Base-by-base conservation (phyloP, 2,329 filamentous ascomycete genomes). In the Aphanoascus verrucosus region DNA sequence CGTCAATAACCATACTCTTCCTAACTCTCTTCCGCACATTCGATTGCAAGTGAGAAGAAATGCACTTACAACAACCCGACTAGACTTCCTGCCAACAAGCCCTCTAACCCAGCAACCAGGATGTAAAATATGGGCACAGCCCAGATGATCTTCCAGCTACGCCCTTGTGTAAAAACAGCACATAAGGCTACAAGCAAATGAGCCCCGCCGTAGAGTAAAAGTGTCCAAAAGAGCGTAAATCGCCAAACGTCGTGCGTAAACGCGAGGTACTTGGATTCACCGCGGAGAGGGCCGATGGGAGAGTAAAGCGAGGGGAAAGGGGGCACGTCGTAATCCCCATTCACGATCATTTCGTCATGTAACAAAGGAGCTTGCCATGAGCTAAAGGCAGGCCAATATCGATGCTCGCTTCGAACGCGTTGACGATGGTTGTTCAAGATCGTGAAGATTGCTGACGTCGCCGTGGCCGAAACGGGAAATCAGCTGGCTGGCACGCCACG, bases 201-300 rank as follows among this genome's bases (percentile, higher is more conserved):
- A 57, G 90, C 86, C 17, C 81, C 75, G 34, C 79, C 82, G 62
- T 86, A 91, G 60, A 88, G 80, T 31, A 94, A 81, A 37, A 94
- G 70, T 0, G 88, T 94, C 89, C 89, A 96, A 65, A 84, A 79
- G 14, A 93, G 71, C 1, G 88, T 95, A 68, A 93, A 95, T 59
- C 85, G 84, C 84, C 88, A 91, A 53, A 94, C 86, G 64, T 94
- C 88, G 56, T 70, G 67, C 2, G 87, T 76, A 63, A 85, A 77
- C 73, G 87, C 91, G 60, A 95, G 82, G 62, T 83, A 84, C 57
- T 72, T 71, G 34, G 76, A 71, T 37, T 80, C 78, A 56, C 78
- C 77, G 43, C 77, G 72, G 55, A 68, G 67, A 11, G 83, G 74
- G 20, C 77, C 75, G 44, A 83, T 72, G 34, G 85, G 82, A 79